Evolutionary conservation across 2,329 filamentous ascomycete genomes (phyloP).

Genomic region (Xylaria hypoxylon): DNA sequence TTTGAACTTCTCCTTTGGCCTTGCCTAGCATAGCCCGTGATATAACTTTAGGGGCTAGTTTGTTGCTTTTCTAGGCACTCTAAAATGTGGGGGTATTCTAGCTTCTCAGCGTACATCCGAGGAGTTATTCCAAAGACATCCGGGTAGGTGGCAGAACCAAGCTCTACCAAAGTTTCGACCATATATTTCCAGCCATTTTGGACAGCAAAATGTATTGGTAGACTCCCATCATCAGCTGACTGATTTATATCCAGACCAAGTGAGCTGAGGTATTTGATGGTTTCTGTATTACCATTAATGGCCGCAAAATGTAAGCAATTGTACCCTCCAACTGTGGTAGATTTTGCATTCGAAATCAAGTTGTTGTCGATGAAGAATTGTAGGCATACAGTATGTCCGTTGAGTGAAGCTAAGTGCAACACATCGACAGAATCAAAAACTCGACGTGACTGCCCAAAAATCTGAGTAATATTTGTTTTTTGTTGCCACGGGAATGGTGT

Average conservation of each 20-base stretch:
- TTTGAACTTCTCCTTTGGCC: background rate
- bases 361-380: conserved; percentile 17
- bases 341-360: background rate
- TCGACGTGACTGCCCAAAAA: background rate
- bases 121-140: conserved; percentile 19
- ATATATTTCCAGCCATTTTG: background rate
- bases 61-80: background rate
- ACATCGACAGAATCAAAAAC: background rate
- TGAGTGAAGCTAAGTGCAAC: background rate
- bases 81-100: background rate
- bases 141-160: conserved; percentile 1
- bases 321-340: background rate
- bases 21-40: background rate
- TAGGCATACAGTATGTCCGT: background rate
- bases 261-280: conserved; percentile 13
- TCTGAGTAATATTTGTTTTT: background rate
- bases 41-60: background rate
- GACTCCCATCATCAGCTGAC: conserved; percentile 11
- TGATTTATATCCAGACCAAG: conserved; percentile 18
- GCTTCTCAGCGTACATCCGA: conserved; percentile 12
- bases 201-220: conserved; percentile 21
- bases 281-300: background rate
- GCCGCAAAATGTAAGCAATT: conserved; percentile 26
- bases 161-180: background rate
- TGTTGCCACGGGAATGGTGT: conserved; percentile 2